Evolutionary conservation across 1,284 basidiomycete species (phyloP), one percentile per base, ranked within the genome.

Genomic region (Moesziomyces aphidis): DNA sequence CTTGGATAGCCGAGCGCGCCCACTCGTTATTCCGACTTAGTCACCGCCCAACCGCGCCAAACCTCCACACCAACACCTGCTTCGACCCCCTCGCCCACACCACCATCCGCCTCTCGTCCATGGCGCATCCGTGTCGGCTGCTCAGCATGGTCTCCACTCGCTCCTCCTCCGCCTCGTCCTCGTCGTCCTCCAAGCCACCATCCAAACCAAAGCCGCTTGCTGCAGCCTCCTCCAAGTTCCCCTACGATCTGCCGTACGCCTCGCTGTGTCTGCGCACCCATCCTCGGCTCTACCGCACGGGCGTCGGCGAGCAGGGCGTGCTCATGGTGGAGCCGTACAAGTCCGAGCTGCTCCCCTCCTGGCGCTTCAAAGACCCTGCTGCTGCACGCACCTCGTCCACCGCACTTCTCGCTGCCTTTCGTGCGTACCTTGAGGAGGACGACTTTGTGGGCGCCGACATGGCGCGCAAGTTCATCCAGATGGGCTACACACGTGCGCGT

Each of bases 291-390:
- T 76, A 76, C 58, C 61, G 74, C 23, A 68, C 70, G 0, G 74
- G 74, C 45, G 44, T 65, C 6, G 74, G 74, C 43, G 74, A 76
- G 31, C 74, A 76, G 45, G 74, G 74, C 13, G 74, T 76, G 17
- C 55, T 76, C 21, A 60, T 60, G 55, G 70, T 73, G 2, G 56
- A 73, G 22, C 74, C 74, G 22, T 76, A 76, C 61, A 76, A 76
- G 43, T 58, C 70, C 46, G 71, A 76, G 50, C 42, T 73, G 6
- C 36, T 72, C 3, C 74, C 74, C 0, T 58, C 59, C 17, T 76
- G 74, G 74, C 51, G 55, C 10, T 76, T 76, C 60, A 66, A 67
- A 19, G 48, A 59, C 36, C 69, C 69, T 1, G 9, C 50, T 26
- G 42, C 48, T 1, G 74, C 74, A 5, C 51, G 51, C 22, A 24